Base-by-base conservation (phyloP, 768 basidiomycete genomes). In the Rhodotorula diobovata region DNA sequence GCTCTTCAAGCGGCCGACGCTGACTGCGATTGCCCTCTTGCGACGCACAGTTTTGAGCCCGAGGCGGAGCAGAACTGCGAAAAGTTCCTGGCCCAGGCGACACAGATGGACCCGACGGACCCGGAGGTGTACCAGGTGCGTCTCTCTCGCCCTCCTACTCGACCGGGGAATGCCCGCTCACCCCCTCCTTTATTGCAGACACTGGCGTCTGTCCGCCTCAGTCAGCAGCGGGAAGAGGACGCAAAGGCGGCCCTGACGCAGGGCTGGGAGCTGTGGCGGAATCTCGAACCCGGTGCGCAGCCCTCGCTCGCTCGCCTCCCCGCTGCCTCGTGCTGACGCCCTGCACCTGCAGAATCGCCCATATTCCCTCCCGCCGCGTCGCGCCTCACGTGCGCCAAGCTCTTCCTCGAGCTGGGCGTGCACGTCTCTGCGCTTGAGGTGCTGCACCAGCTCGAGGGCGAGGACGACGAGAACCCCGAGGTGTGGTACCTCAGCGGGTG, bases 401-500 rank as follows among this genome's bases (percentile, higher is more conserved):
- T 75, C 37, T 58, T 75, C 58, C 70, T 75, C 65, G 74, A 75
- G 46, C 57, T 72, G 3, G 61, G 65, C 10, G 57, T 60, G 30
- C 68, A 70, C 35, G 66, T 61, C 20, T 37, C 65, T 8, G 75
- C 78, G 11, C 66, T 77, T 45, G 77, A 78, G 63, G 73, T 78
- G 37, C 67, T 78, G 30, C 61, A 75, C 32, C 65, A 70, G 7
- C 71, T 77, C 57, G 76, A 78, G 63, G 66, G 75, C 39, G 78
- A 78, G 65, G 75, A 78, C 72, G 78, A 77, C 57, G 75, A 77
- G 66, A 77, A 78, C 43, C 39, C 72, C 2, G 77, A 78, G 54
- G 67, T 77, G 61, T 74, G 74, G 66, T 78, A 78, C 66, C 68
- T 77, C 2, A 66, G 68, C 35, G 78, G 76, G 7, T 74, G 76